These are phyloP conservation scores for Galerina marginata DNA, from an alignment of 768 basidiomycete genomes.

Conservation along the genomic window DNA sequence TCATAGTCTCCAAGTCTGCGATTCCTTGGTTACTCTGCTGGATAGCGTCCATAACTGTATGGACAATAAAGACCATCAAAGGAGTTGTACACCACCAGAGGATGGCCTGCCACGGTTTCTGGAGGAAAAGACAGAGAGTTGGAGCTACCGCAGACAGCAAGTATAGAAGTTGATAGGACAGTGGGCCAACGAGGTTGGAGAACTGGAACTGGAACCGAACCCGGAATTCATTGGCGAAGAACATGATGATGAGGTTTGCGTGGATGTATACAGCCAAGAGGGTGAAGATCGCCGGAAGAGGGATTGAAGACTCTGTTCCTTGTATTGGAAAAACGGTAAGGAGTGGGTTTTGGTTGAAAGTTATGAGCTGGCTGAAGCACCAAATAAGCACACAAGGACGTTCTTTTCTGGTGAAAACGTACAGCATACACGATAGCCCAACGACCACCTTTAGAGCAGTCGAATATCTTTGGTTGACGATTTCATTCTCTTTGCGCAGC, in stretches of 20 bases:
- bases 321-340: conserved; percentile 45
- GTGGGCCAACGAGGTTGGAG: conserved; percentile 29
- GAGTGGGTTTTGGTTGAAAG: conserved; percentile 51
- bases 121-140: conserved; percentile 50
- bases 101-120: conserved; percentile 56
- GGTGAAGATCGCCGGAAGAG: conserved; percentile 50
- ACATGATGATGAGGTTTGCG: conserved; percentile 49
- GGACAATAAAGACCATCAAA: conserved; percentile 47
- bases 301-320: conserved; percentile 38
- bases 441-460: conserved; percentile 47
- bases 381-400: conserved; percentile 4
- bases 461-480: conserved; percentile 47
- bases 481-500: conserved; percentile 49
- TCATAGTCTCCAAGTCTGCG: conserved; percentile 54
- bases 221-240: conserved; percentile 44
- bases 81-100: conserved; percentile 58
- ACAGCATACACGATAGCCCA: conserved; percentile 53
- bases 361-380: conserved; percentile 48
- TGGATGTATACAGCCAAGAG: conserved; percentile 57
- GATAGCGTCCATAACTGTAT: conserved; percentile 51
- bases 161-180: conserved; percentile 38
- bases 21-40: conserved; percentile 51
- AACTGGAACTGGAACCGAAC: conserved; percentile 28
- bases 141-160: conserved; percentile 52
- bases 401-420: conserved; percentile 22